These are phyloP conservation scores for Cynara cardunculus DNA, from an alignment of 129 eudicot genomes.

Conservation along the genomic window DNA sequence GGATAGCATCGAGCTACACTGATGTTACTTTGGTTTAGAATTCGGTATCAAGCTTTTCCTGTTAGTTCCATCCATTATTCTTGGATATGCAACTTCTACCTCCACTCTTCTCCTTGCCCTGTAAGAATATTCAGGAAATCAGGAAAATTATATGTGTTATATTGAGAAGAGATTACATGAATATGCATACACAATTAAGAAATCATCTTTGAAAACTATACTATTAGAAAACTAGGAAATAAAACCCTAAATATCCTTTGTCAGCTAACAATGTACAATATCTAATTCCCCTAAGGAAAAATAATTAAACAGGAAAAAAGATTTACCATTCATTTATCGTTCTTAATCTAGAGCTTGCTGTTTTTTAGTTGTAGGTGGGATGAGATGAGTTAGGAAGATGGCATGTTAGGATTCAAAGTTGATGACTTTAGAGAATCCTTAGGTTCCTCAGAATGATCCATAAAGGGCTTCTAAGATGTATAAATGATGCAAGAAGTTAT, in stretches of 20 bases:
- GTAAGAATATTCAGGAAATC: neutral
- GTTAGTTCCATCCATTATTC: neutral
- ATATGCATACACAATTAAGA: neutral
- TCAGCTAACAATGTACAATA: neutral
- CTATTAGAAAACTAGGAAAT: neutral
- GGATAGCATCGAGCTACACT: neutral
- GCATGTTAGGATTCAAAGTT: neutral
- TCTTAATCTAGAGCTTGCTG: neutral
- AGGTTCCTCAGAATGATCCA: neutral
- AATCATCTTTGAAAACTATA: neutral
- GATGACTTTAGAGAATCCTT: neutral
- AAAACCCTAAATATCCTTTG: neutral
- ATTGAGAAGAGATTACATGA: no score
- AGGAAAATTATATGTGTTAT: neutral
- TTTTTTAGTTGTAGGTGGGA: neutral
- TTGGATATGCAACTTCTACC: neutral
- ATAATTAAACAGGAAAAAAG: neutral
- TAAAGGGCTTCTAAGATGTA: neutral
- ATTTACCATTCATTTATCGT: neutral
- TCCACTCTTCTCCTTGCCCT: constrained; percentile 6
- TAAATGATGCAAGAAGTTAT: neutral
- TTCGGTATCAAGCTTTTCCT: neutral
- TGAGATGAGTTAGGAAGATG: neutral
- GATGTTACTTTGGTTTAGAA: constrained; percentile 4
- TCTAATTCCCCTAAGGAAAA: neutral